Evolutionary conservation across 169 alveolate genomes (phyloP), one percentile per base, ranked within the genome.

Genomic region (Plasmodium gonderi): DNA sequence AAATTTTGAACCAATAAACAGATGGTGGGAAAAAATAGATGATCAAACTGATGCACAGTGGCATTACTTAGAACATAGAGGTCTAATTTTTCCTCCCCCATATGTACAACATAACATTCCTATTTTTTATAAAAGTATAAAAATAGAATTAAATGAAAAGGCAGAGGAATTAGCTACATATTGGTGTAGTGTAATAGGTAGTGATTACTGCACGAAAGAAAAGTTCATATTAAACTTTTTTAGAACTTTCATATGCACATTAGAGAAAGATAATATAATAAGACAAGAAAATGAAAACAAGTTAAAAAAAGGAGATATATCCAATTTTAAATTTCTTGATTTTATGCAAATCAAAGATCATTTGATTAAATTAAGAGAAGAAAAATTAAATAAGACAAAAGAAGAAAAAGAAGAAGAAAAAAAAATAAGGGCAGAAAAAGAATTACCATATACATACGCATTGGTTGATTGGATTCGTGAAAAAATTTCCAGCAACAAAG

Each of bases 141-240:
- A 94, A 31, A 80, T 98, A 40, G 93, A 92, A 33, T 95, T 99
- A 44, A 97, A 98, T 67, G 99, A 99, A 1, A 99, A 98, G 31
- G 96, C 98, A 77, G 99, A 99, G 92, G 99, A 99, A 94, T 96
- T 98, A 17, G 99, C 99, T n/a, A 98, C 99, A 23, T 98, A 96
- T 96, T 99, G 99, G 99, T 95, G 97, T 38, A 96, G 95, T 79
- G 98, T 99, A 26, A 95, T 97, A 74, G 98, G 99, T 69, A 96
- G 99, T 36, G 99, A 98, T 77, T 98, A 97, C 94, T 98, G 98
- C 26, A 95, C 96, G 75, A 98, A 98, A 91, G 98, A 96, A 44
- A 97, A 94, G 44, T 98, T 98, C 95, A 95, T 95, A 80, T 96
- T 97, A 72, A 99, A 99, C 92, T 98, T 98, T 91, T 97, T 97